Evolutionary conservation across 306 rosid genomes (phyloP).

Genomic region (Trifolium subterraneum): DNA sequence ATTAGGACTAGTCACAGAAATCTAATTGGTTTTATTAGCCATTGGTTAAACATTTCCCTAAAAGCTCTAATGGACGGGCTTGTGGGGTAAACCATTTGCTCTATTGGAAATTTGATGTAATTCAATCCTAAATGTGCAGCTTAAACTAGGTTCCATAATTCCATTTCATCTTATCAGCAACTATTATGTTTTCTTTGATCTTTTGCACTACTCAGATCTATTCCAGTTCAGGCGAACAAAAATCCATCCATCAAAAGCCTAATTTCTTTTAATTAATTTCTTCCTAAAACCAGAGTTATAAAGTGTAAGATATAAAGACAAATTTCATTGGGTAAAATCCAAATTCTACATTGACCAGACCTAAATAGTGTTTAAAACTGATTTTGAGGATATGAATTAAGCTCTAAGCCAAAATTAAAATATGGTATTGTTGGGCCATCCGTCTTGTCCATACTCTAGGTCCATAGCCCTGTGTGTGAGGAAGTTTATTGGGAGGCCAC

Average conservation of each 20-base stretch:
- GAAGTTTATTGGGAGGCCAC: constrained; percentile 3
- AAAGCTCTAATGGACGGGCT: too few relatives aligned
- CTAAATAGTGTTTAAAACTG: not conserved
- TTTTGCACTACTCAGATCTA: not conserved
- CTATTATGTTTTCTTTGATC: not conserved
- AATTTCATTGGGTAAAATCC: not conserved
- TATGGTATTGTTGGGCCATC: not conserved
- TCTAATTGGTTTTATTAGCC: not conserved
- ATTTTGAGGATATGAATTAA: not conserved
- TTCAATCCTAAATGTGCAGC: too few relatives aligned
- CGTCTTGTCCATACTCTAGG: not conserved
- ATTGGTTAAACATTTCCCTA: too few relatives aligned
- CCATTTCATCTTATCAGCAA: not conserved
- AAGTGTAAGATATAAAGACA: constrained; percentile 25
- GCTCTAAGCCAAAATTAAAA: not conserved
- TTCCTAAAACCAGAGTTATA: not conserved
- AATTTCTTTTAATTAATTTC: not conserved
- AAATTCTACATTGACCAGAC: not conserved
- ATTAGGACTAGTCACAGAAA: not conserved
- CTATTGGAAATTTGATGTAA: too few relatives aligned
- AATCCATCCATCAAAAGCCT: not conserved
- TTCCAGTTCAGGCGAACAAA: not conserved
- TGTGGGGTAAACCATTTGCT: too few relatives aligned
- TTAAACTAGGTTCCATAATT: too few relatives aligned
- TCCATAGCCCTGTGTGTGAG: not conserved